A percentile compares a stretch with the other conserved stretches of the same genome.
phyloP scores from a whole-genome alignment of 768 basidiomycete genomes.

The Mycena pura region DNA sequence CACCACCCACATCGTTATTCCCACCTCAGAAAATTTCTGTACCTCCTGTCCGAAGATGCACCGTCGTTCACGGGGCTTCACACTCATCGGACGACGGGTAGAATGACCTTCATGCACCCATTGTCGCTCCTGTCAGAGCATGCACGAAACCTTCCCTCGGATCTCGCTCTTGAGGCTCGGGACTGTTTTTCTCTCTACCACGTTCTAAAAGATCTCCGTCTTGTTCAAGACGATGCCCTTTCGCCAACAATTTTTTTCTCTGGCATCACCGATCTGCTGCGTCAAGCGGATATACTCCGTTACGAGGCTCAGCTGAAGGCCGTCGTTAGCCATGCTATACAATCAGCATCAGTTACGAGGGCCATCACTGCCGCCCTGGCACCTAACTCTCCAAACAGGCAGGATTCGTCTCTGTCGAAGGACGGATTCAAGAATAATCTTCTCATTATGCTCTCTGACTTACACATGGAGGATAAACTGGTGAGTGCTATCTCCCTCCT shows the following conservation, averaged over 20 bases:
- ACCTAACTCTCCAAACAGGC: constrained; percentile 32
- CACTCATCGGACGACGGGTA: constrained; percentile 43
- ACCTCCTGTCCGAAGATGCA: constrained; percentile 39
- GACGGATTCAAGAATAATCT: constrained; percentile 49
- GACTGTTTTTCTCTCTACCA: constrained; percentile 62
- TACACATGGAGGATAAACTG: constrained; percentile 59
- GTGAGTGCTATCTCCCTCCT: constrained; percentile 44
- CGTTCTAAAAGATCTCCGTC: constrained; percentile 40
- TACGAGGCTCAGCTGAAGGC: constrained; percentile 64
- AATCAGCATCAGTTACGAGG: too few species aligned
- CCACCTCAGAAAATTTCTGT: constrained; percentile 73
- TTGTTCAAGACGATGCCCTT: constrained; percentile 39
- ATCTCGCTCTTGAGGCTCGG: constrained; percentile 66
- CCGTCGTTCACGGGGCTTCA: constrained; percentile 45
- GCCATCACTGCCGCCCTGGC: too few species aligned
- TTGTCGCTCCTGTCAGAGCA: constrained; percentile 65
- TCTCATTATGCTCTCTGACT: constrained; percentile 60
- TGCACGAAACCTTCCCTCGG: constrained; percentile 64
- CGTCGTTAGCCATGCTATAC: constrained; percentile 44
- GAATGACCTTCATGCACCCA: constrained; percentile 65
- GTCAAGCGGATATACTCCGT: constrained; percentile 63
- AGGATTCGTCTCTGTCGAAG: constrained; percentile 34
- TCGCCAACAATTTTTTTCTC: constrained; percentile 8
- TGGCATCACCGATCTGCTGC: constrained; percentile 59
- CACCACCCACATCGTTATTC: constrained; percentile 75